Conservation (phyloP, 1,284 basidiomycete species). For the Prillingera fragicola region DNA sequence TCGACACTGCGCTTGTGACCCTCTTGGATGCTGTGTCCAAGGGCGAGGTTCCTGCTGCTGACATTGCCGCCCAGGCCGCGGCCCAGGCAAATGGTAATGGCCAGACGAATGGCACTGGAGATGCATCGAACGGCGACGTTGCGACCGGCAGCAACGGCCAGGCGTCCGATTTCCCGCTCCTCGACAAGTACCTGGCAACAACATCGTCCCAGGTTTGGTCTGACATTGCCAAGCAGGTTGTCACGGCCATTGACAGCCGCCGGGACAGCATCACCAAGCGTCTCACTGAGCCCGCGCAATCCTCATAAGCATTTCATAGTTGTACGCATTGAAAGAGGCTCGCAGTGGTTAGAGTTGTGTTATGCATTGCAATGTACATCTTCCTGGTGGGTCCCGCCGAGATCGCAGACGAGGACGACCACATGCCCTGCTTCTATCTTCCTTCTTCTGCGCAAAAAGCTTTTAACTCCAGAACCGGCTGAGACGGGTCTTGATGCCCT, state of each 20-base stretch:
- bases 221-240: constrained; percentile 37
- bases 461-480: constrained; percentile 27
- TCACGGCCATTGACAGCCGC: constrained; percentile 22
- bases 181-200: constrained; percentile 47
- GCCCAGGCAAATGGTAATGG: neutral
- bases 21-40: constrained; percentile 67
- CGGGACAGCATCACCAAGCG: constrained; percentile 13
- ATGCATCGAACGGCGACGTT: neutral
- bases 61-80: neutral
- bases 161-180: constrained; percentile 43
- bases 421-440: too few relatives aligned
- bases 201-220: constrained; percentile 46
- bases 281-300: too few relatives aligned
- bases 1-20: constrained; percentile 86
- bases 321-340: too few relatives aligned
- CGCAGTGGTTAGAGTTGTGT: too few relatives aligned
- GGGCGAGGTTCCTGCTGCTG: constrained; percentile 41
- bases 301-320: too few relatives aligned
- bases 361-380: too few relatives aligned
- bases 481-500: constrained; percentile 70
- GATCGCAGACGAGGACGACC: too few relatives aligned
- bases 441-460: neutral
- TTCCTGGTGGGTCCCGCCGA: too few relatives aligned
- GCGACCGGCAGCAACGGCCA: too few relatives aligned
- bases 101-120: neutral